Base-by-base conservation (phyloP, 2,329 filamentous ascomycete genomes). In the Colletotrichum gigasporum region DNA sequence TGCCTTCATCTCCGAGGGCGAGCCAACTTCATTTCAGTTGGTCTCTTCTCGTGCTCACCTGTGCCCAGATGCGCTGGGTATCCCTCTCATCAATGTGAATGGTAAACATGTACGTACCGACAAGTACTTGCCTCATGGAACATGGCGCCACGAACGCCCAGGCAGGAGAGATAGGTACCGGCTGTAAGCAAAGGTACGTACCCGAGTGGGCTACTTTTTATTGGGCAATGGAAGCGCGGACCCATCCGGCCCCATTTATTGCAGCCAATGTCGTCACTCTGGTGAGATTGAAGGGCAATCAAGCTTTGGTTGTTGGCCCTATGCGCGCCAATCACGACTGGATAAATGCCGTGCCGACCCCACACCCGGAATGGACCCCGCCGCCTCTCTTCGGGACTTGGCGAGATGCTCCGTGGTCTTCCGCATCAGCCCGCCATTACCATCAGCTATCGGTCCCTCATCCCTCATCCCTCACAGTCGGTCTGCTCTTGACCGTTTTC, bases 251-350 rank as follows among this genome's bases (percentile, higher is more conserved):
- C 32, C 55, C 60, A 18, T 12, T 20, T 11, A 12, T 30, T 7
- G 1, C 28, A 42, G 41, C 48, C 56, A 64, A 54, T 54, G 30
- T 50, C 34, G 62, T 64, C 62, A 54, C 57, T 37, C 14, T 22
- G 3, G 14, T 42, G 20, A 42, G 41, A 54, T 54, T 34, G n/a
- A 35, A 55, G 28, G 41, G 22, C 16, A 61, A 55, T 62, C 62
- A 55, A 45, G 50, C 56, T 50, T 64, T 51, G 10, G 30, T 18
- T 9, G n/a, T 16, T 12, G 4, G 14, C 12, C 16, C 9, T 62
- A 64, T 55, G 62, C 62, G 62, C 62, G 6, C 62, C 62, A 65
- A 65, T 62, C 48, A 62, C 8, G 28, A n/a, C 30, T 18, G 32
- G 26, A 14, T 2, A 20, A 14, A 30, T 41, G 18, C 26, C 16